phyloP scores from a whole-genome alignment of 768 basidiomycete species.

The Infundibulicybe gibba region DNA sequence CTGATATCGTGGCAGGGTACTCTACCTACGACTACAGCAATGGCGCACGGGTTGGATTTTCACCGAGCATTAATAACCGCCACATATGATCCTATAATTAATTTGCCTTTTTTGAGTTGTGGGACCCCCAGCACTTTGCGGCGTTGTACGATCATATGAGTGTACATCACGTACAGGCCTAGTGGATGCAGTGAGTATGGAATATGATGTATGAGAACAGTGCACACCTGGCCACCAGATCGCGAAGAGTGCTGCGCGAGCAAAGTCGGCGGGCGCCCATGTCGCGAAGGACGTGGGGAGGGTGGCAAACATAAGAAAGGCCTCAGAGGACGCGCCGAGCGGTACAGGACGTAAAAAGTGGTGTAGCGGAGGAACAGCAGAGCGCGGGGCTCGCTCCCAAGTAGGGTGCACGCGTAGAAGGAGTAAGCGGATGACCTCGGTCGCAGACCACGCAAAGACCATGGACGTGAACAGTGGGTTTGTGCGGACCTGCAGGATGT shows the following conservation, averaged over 20 bases:
- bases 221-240: slow-evolving; percentile 86
- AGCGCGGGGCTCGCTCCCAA: slow-evolving; percentile 46
- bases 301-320: slow-evolving; percentile 75
- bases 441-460: slow-evolving; percentile 89
- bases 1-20: slow-evolving; percentile 43
- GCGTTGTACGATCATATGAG: slow-evolving; percentile 6
- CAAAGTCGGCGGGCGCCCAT: slow-evolving; percentile 57
- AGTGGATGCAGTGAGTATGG: slow-evolving; percentile 1
- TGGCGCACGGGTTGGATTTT: slow-evolving; percentile 52
- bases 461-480: slow-evolving; percentile 86
- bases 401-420: slow-evolving; percentile 73
- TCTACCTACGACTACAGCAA: slow-evolving; percentile 57
- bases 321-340: slow-evolving; percentile 88
- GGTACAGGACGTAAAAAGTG: slow-evolving; percentile 92
- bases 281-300: slow-evolving; percentile 48
- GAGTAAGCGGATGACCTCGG: slow-evolving; percentile 91
- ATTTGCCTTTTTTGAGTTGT: neutral
- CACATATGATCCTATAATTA: neutral
- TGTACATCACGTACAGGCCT: slow-evolving; percentile 8
- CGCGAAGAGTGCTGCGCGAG: slow-evolving; percentile 58
- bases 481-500: slow-evolving; percentile 48
- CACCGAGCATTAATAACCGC: slow-evolving; percentile 48
- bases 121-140: neutral
- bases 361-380: slow-evolving; percentile 84
- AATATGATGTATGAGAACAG: neutral